phyloP scores from a whole-genome alignment of 108 stramenopile genomes.

The Epithemia pelagica region DNA sequence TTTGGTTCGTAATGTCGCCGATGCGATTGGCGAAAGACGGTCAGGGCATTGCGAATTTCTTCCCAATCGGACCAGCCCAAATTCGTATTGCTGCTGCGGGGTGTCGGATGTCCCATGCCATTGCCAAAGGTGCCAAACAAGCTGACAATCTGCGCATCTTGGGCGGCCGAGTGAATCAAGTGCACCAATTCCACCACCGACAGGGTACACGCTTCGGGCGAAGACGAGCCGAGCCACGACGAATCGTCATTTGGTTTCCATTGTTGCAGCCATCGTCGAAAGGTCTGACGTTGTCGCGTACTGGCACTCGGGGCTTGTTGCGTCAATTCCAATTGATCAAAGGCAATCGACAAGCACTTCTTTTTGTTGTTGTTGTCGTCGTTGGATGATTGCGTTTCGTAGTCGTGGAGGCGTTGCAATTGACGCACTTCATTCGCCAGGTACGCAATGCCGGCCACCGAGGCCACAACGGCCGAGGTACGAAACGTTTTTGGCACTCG shows the following conservation, averaged over 20 bases:
- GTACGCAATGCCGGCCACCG: background rate
- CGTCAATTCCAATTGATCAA: conserved; percentile 55
- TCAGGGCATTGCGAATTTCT: conserved; percentile 67
- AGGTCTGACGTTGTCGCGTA: background rate
- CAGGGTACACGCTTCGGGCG: conserved; percentile 8
- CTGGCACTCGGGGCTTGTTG: conserved; percentile 16
- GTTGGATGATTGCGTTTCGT: no score
- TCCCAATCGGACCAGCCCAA: conserved; percentile 70
- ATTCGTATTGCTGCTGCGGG: conserved; percentile 16
- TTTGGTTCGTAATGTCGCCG: conserved; percentile 57
- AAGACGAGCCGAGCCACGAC: background rate
- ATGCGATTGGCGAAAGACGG: conserved; percentile 61
- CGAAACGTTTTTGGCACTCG: no score
- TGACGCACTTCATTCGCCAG: background rate
- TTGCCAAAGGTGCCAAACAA: conserved; percentile 65
- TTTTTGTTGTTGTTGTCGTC: conserved; percentile 33
- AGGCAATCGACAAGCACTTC: conserved; percentile 51
- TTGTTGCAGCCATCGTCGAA: background rate
- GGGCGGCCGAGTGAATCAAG: conserved; percentile 56
- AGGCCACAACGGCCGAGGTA: background rate
- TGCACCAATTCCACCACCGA: conserved; percentile 47
- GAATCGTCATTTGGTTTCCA: background rate
- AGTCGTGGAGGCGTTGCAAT: background rate
- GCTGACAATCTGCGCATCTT: conserved; percentile 57
- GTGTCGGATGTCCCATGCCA: conserved; percentile 12